phyloP scores from a whole-genome alignment of 2,329 filamentous ascomycete genomes.

The Cladosporium sp. region DNA sequence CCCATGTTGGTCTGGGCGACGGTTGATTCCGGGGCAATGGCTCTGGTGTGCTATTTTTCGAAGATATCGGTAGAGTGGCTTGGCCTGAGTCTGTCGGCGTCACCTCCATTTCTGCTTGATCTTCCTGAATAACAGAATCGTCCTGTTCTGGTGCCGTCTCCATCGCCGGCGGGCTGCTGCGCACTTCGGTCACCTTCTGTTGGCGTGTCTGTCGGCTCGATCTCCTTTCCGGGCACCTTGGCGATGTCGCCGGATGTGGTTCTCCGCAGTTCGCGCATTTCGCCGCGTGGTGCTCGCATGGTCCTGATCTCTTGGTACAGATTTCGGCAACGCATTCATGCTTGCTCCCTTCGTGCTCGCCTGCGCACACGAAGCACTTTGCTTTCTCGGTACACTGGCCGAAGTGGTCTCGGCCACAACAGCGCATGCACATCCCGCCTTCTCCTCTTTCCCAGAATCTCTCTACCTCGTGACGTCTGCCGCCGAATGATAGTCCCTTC shows the following conservation, averaged over 20 bases:
- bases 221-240: too few relatives aligned
- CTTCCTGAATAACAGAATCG: neutral
- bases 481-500: neutral
- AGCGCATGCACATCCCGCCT: neutral
- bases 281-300: too few relatives aligned
- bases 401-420: neutral
- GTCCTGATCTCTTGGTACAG: too few relatives aligned
- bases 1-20: neutral
- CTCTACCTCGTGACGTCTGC: neutral
- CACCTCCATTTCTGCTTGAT: neutral
- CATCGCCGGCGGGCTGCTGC: too few relatives aligned
- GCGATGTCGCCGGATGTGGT: too few relatives aligned
- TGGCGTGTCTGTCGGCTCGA: too few relatives aligned
- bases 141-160: too few relatives aligned
- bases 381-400: neutral
- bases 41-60: neutral
- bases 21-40: too few relatives aligned
- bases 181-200: too few relatives aligned
- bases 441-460: neutral
- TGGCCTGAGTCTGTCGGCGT: neutral
- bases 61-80: neutral
- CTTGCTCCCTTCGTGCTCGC: too few relatives aligned
- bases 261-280: too few relatives aligned
- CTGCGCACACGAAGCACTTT: neutral
- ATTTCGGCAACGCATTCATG: too few relatives aligned